These are phyloP conservation scores for Colletotrichum shisoi DNA, from an alignment of 2,329 filamentous ascomycete genomes.

Conservation along the genomic window DNA sequence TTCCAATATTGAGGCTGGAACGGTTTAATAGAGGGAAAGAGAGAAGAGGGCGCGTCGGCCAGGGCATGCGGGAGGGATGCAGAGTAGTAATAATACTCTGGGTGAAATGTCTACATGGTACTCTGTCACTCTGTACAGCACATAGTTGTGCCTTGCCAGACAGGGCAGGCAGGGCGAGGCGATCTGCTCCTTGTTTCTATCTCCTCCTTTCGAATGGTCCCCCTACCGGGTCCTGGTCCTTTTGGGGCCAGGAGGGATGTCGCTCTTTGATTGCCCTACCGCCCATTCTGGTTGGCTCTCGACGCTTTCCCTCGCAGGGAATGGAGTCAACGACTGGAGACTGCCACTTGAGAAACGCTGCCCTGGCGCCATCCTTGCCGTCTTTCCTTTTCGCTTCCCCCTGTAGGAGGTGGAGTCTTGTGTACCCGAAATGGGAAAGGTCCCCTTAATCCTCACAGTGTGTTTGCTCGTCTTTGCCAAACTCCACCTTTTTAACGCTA, in stretches of 20 bases:
- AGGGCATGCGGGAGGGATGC: slow-evolving; percentile 27
- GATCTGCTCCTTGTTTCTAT: slow-evolving; percentile 8
- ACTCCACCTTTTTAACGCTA: slow-evolving; percentile 16
- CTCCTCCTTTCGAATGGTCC: slow-evolving; percentile 18
- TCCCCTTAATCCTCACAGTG: slow-evolving; percentile 27
- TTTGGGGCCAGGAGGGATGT: slow-evolving; percentile 32
- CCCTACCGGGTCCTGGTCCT: slow-evolving; percentile 14
- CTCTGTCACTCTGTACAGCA: too few species aligned
- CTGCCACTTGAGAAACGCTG: slow-evolving; percentile 24
- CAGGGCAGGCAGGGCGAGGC: slow-evolving; percentile 11
- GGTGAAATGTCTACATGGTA: slow-evolving; percentile 1
- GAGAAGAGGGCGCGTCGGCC: slow-evolving; percentile 4
- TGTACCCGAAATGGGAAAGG: slow-evolving; percentile 27
- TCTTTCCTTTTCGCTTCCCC: slow-evolving; percentile 30
- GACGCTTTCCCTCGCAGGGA: slow-evolving; percentile 14
- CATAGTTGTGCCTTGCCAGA: too few species aligned
- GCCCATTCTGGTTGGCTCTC: slow-evolving; percentile 28
- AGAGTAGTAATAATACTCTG: slow-evolving; percentile 28
- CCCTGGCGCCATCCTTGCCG: slow-evolving; percentile 33
- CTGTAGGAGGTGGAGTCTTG: slow-evolving; percentile 15
- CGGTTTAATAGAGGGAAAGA: slow-evolving; percentile 20
- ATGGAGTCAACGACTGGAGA: slow-evolving; percentile 31
- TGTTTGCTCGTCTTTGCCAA: not conserved
- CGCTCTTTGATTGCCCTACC: slow-evolving; percentile 38
- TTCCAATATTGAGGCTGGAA: slow-evolving; percentile 28